These are phyloP conservation scores for Aspergillus flavus DNA, from an alignment of 2,329 filamentous ascomycete genomes.

Conservation along the genomic window DNA sequence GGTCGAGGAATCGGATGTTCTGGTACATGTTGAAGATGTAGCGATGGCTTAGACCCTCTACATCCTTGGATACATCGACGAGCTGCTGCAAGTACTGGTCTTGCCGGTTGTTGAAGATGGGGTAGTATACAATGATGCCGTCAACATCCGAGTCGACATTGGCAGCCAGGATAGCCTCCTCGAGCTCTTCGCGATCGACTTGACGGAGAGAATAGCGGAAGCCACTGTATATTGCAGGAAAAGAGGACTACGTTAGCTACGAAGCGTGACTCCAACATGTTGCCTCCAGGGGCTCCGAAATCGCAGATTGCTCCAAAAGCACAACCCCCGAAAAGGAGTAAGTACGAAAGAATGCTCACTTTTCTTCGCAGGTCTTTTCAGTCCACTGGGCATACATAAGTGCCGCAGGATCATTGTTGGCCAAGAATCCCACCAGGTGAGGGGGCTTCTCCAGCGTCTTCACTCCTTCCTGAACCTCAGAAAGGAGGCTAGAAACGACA, in stretches of 20 bases:
- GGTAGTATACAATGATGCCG: slow-evolving; percentile 97
- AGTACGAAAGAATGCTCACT: slow-evolving; percentile 63
- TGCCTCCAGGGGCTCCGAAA: slow-evolving; percentile 13
- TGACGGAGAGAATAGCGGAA: slow-evolving; percentile 85
- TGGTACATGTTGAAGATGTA: slow-evolving; percentile 99
- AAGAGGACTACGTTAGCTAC: slow-evolving; percentile 24
- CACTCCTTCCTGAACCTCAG: slow-evolving; percentile 76
- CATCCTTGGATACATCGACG: slow-evolving; percentile 86
- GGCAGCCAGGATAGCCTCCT: slow-evolving; percentile 82
- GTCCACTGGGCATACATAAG: slow-evolving; percentile 97
- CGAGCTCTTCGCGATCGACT: slow-evolving; percentile 83
- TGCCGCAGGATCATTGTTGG: slow-evolving; percentile 87
- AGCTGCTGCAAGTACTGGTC: slow-evolving; percentile 97
- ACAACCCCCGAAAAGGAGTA: slow-evolving; percentile 6
- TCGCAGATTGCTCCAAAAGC: slow-evolving; percentile 13
- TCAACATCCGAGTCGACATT: slow-evolving; percentile 78
- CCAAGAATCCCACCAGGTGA: slow-evolving; percentile 85
- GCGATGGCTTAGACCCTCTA: slow-evolving; percentile 89
- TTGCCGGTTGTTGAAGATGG: slow-evolving; percentile 87
- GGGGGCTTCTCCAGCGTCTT: slow-evolving; percentile 72
- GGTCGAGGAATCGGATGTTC: slow-evolving; percentile 92
- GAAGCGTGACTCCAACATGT: slow-evolving; percentile 11
- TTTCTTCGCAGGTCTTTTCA: slow-evolving; percentile 91
- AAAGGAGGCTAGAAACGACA: slow-evolving; percentile 79
- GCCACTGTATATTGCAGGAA: slow-evolving; percentile 59